phyloP scores from a whole-genome alignment of 179 eudicot genomes.

The Drosera spatulata region DNA sequence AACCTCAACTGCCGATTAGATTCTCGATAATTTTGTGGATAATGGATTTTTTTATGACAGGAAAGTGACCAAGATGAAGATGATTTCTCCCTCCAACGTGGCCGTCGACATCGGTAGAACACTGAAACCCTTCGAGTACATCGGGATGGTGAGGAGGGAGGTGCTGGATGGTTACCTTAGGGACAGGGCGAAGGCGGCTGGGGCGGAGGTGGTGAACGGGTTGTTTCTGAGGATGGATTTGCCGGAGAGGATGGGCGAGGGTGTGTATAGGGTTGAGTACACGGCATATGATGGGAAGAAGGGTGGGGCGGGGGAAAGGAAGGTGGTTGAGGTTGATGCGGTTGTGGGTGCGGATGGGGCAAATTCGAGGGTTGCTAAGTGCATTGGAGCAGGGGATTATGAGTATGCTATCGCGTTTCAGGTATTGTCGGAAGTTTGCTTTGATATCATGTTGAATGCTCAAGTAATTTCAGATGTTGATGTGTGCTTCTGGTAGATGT shows the following conservation, averaged over 20 bases:
- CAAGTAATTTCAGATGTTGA: too few species aligned
- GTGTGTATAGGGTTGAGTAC: slow-evolving; percentile 55
- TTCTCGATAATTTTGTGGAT: too few species aligned
- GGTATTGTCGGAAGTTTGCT: not conserved
- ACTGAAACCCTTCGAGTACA: slow-evolving; percentile 62
- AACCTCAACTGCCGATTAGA: too few species aligned
- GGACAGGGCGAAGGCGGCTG: slow-evolving; percentile 55
- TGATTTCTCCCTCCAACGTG: slow-evolving; percentile 72
- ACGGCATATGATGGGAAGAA: slow-evolving; percentile 66
- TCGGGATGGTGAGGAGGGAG: slow-evolving; percentile 72
- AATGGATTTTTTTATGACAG: too few species aligned
- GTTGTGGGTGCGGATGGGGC: slow-evolving; percentile 97
- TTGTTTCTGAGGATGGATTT: slow-evolving; percentile 77
- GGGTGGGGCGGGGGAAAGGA: slow-evolving; percentile 52
- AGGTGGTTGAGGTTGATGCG: slow-evolving; percentile 74
- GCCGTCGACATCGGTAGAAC: slow-evolving; percentile 62
- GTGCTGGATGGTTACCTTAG: slow-evolving; percentile 57
- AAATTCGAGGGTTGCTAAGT: slow-evolving; percentile 84
- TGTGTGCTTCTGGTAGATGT: too few species aligned
- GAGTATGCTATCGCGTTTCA: slow-evolving; percentile 98
- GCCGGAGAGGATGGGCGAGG: slow-evolving; percentile 28
- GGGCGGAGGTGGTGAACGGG: slow-evolving; percentile 75
- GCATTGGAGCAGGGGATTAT: slow-evolving; percentile 83
- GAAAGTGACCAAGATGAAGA: slow-evolving; percentile 58
- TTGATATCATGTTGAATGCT: too few species aligned